Conservation (phyloP, 139 green algal genomes). For the Yamagishiella unicocca region DNA sequence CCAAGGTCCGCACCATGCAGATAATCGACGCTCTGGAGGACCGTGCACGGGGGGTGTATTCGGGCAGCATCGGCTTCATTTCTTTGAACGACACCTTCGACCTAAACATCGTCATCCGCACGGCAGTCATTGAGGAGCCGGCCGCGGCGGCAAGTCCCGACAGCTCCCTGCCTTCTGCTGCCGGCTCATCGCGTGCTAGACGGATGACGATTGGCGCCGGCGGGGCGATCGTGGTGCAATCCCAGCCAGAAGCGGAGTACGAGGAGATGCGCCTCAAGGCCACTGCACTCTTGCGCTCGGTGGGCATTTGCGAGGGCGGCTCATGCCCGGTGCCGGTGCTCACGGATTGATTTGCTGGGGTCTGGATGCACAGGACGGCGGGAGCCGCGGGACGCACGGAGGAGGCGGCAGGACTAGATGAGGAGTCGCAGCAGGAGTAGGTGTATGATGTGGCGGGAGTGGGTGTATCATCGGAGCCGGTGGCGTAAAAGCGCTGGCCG, state of each 20-base stretch:
- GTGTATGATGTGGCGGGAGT: too few species aligned
- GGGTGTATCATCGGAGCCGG: too few species aligned
- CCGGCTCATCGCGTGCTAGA: neutral
- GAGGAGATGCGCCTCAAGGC: slow-evolving; percentile 98
- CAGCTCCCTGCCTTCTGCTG: neutral
- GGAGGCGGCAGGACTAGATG: too few species aligned
- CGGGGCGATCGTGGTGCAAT: slow-evolving; percentile 94
- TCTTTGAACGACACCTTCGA: slow-evolving; percentile 93
- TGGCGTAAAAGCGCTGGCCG: too few species aligned
- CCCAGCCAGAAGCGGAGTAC: slow-evolving; percentile 86
- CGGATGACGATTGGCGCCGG: slow-evolving; percentile 89
- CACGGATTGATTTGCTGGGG: too few species aligned
- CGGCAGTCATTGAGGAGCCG: slow-evolving; percentile 76
- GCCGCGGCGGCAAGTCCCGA: neutral
- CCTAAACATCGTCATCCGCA: slow-evolving; percentile 99
- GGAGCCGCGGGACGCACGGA: too few species aligned
- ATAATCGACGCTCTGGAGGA: slow-evolving; percentile 93
- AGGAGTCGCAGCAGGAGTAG: too few species aligned
- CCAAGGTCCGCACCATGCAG: slow-evolving; percentile 89
- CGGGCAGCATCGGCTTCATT: slow-evolving; percentile 93
- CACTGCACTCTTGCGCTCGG: slow-evolving; percentile 55
- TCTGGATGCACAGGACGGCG: too few species aligned
- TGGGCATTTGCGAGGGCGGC: slow-evolving; percentile 49
- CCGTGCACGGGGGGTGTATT: slow-evolving; percentile 90
- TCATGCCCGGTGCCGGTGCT: neutral